Evolutionary conservation across 2,329 filamentous ascomycete species (phyloP).

Genomic region (Hymenotorrendiella dingleyae): DNA sequence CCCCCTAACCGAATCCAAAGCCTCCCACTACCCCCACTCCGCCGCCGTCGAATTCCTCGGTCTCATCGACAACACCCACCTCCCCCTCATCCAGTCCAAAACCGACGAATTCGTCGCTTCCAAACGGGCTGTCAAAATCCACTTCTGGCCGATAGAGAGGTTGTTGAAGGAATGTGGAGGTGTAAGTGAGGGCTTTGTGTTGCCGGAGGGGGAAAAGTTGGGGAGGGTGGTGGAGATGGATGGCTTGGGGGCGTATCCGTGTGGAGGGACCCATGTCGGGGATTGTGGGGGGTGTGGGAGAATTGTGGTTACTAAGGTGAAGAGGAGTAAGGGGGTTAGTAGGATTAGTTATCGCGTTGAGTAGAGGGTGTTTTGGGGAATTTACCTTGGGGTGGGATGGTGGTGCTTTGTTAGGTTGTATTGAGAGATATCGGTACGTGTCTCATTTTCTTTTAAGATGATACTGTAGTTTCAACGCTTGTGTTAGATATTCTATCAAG

Average conservation of each 20-base stretch:
- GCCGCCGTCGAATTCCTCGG: conserved; percentile 65
- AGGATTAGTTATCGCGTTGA: conserved; percentile 37
- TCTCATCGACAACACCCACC: conserved; percentile 57
- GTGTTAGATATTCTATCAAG: too few species aligned
- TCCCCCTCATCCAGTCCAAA: conserved; percentile 54
- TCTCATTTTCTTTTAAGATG: too few species aligned
- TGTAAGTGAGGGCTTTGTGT: conserved; percentile 43
- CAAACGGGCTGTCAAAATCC: conserved; percentile 54
- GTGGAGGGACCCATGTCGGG: conserved; percentile 68
- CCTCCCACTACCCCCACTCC: conserved; percentile 63
- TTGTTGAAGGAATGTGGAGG: conserved; percentile 40
- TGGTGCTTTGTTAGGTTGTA: too few species aligned
- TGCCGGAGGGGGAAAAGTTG: conserved; percentile 39
- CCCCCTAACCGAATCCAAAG: conserved; percentile 62
- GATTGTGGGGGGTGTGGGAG: conserved; percentile 45
- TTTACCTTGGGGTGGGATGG: too few species aligned
- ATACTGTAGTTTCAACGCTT: too few species aligned
- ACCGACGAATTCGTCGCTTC: conserved; percentile 52
- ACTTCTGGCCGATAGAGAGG: conserved; percentile 58
- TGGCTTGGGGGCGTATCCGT: conserved; percentile 65
- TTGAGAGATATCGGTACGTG: too few species aligned
- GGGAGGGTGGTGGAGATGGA: conserved; percentile 64
- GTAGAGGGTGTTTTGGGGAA: too few species aligned
- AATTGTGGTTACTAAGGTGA: conserved; percentile 61
- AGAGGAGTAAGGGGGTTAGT: conserved; percentile 56